Percentiles rank a stretch among this genome's conserved stretches.
These are phyloP conservation scores for Myxozyma nipponensis DNA, from an alignment of 805 yeast genomes.

Conservation along the genomic window DNA sequence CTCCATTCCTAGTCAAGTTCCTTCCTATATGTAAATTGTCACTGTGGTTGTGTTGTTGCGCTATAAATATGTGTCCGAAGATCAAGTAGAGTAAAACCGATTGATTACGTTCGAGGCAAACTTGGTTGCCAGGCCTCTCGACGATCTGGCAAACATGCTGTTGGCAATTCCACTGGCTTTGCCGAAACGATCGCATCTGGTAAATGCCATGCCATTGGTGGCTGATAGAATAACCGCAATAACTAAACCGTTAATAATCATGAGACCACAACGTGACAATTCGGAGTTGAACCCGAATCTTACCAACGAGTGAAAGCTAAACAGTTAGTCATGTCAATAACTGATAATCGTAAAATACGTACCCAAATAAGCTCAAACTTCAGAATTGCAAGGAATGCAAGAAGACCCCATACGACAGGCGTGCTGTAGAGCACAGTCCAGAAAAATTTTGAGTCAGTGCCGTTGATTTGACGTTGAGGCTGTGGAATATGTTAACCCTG, in stretches of 20 bases:
- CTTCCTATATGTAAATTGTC: too few relatives aligned
- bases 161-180: constrained; percentile 69
- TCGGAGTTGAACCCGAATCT: constrained; percentile 7
- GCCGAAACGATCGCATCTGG: constrained; percentile 88
- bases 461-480: constrained; percentile 62
- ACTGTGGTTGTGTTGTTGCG: not conserved
- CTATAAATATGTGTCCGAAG: not conserved
- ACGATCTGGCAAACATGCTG: constrained; percentile 51
- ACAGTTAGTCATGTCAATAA: not conserved
- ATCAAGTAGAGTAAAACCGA: constrained; percentile 9
- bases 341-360: constrained; percentile 10
- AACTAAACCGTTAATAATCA: constrained; percentile 33
- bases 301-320: constrained; percentile 33
- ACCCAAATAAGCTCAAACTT: constrained; percentile 66
- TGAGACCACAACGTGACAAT: constrained; percentile 6
- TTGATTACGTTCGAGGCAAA: constrained; percentile 37
- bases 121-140: constrained; percentile 44
- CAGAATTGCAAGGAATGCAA: constrained; percentile 73
- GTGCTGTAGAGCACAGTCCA: constrained; percentile 76
- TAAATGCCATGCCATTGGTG: constrained; percentile 85
- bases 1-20: too few relatives aligned
- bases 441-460: constrained; percentile 84
- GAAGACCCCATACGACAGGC: constrained; percentile 69
- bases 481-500: constrained; percentile 15
- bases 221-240: constrained; percentile 69